A percentile compares a stretch with the other conserved stretches of the same genome.
These are phyloP conservation scores for Flammula alnicola DNA, from an alignment of 1,284 basidiomycete species.

Conservation along the genomic window DNA sequence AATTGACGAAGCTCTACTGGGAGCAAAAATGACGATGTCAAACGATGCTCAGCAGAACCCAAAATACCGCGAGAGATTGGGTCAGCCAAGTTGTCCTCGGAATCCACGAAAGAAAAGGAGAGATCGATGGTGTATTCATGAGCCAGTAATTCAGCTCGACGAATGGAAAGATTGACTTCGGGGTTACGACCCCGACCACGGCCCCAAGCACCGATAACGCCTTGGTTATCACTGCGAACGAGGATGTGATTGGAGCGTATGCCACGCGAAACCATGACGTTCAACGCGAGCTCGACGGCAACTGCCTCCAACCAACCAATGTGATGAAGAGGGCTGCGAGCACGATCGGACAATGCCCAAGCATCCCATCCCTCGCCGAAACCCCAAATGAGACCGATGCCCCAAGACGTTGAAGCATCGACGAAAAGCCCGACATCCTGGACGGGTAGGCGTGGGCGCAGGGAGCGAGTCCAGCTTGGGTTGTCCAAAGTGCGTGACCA, in stretches of 20 bases:
- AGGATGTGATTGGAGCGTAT: constrained; percentile 16
- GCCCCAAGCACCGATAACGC: constrained; percentile 34
- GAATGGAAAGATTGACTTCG: constrained; percentile 30
- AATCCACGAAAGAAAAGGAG: constrained; percentile 15
- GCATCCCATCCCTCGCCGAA: constrained; percentile 24
- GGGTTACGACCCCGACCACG: constrained; percentile 21
- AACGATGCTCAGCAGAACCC: neutral
- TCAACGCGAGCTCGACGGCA: constrained; percentile 30
- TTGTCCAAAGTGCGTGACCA: constrained; percentile 27
- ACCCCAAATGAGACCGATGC: constrained; percentile 40
- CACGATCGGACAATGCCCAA: constrained; percentile 20
- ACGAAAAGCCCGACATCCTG: constrained; percentile 28
- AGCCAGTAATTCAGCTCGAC: constrained; percentile 1
- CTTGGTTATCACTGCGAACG: constrained; percentile 36
- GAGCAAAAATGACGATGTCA: neutral
- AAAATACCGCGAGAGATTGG: constrained; percentile 23
- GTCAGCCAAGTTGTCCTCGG: constrained; percentile 17
- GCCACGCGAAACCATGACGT: constrained; percentile 10
- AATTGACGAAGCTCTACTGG: neutral
- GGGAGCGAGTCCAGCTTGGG: constrained; percentile 2
- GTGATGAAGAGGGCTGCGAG: constrained; percentile 26
- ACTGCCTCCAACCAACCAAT: constrained; percentile 39
- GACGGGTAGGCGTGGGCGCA: constrained; percentile 13
- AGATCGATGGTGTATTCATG: constrained; percentile 7
- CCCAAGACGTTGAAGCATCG: constrained; percentile 38